Percentiles rank a stretch among this genome's conserved stretches.
Evolutionary conservation across 2,329 filamentous ascomycete species (phyloP).

Genomic region (Hirsutella rhossiliensis): DNA sequence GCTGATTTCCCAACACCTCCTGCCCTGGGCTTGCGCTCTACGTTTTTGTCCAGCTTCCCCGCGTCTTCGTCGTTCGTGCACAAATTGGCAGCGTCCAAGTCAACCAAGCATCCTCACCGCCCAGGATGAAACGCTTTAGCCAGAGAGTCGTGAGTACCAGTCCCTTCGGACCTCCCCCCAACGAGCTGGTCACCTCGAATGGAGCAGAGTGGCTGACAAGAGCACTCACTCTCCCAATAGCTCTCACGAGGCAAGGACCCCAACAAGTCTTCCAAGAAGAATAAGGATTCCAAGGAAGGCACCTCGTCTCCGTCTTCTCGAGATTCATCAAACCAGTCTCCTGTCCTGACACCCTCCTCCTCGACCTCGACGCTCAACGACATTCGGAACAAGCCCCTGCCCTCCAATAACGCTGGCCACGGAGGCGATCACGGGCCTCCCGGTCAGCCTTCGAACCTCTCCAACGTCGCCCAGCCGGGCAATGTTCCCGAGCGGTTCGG

Average conservation of each 20-base stretch:
- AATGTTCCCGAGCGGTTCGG: conserved; percentile 30
- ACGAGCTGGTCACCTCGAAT: conserved; percentile 7
- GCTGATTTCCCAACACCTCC: too few relatives aligned
- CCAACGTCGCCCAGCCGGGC: conserved; percentile 23
- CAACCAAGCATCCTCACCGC: neutral
- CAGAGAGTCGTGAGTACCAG: conserved; percentile 66
- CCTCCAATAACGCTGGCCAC: conserved; percentile 37
- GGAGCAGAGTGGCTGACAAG: conserved; percentile 6
- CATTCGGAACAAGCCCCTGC: conserved; percentile 68
- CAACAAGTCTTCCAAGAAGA: conserved; percentile 72
- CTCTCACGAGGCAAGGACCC: conserved; percentile 82
- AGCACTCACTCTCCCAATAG: conserved; percentile 33
- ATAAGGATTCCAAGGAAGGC: conserved; percentile 61
- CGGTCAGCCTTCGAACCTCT: conserved; percentile 26
- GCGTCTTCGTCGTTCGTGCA: neutral
- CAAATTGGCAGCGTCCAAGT: neutral
- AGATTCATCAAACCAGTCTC: conserved; percentile 45
- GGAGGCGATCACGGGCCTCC: conserved; percentile 28
- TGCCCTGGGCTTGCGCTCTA: too few relatives aligned
- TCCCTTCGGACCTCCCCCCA: conserved; percentile 6
- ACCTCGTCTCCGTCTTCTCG: conserved; percentile 64
- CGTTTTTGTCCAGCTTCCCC: neutral
- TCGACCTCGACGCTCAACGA: conserved; percentile 83
- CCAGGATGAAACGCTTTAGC: conserved; percentile 76
- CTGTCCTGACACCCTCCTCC: conserved; percentile 67